Evolutionary conservation across 129 eudicot genomes (phyloP).

Genomic region (Lonicera japonica): DNA sequence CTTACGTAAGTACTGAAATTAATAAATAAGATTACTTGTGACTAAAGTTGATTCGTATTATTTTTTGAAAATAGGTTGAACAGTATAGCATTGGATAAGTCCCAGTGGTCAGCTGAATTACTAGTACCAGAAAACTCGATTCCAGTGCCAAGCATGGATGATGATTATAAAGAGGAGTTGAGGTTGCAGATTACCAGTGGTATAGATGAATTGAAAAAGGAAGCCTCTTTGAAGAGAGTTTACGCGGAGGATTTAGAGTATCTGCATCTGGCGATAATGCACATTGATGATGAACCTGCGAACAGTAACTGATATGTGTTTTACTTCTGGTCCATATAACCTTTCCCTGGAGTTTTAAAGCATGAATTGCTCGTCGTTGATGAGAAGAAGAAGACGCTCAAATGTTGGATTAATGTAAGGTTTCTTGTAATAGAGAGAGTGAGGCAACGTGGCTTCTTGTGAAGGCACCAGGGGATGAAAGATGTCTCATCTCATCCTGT

Average conservation of each 20-base stretch:
- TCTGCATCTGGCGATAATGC: conserved; percentile 20
- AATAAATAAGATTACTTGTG: too few species aligned
- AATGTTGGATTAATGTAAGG: too few species aligned
- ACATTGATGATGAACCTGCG: conserved; percentile 22
- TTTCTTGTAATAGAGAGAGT: too few species aligned
- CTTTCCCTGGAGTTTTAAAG: too few species aligned
- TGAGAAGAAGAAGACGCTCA: neutral
- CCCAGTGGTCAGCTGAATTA: conserved; percentile 26
- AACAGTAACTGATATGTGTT: neutral
- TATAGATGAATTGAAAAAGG: neutral
- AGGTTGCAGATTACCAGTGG: conserved; percentile 5
- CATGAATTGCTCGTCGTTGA: too few species aligned
- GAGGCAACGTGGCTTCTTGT: too few species aligned
- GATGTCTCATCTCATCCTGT: too few species aligned
- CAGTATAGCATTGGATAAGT: conserved; percentile 1
- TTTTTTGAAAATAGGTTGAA: conserved; percentile 22
- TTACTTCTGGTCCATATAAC: too few species aligned
- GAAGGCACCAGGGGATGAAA: too few species aligned
- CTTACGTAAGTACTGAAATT: too few species aligned
- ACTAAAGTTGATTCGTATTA: neutral
- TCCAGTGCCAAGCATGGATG: conserved; percentile 4
- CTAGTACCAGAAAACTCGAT: neutral
- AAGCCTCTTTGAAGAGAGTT: neutral
- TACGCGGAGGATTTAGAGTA: conserved; percentile 18
- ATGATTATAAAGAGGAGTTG: conserved; percentile 7